Evolutionary conservation across 2,329 filamentous ascomycete species (phyloP), one percentile per base, ranked within the genome.

Genomic region (Onygenales sp.): DNA sequence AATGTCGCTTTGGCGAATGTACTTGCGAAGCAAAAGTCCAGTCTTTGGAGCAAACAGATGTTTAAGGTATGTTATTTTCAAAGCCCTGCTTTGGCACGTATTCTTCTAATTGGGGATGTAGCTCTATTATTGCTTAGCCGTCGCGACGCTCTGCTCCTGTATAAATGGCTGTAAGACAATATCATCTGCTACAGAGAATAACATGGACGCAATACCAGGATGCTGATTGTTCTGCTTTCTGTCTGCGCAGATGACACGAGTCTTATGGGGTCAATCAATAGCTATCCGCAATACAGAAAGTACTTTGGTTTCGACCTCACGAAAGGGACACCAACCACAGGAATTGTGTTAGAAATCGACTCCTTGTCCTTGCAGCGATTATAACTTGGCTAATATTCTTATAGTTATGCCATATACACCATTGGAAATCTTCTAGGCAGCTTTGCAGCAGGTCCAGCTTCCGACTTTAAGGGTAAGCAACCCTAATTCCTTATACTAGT

Each of bases 201-300:
- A 27, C 21, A 27, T 27, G 21, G 21, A 27, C 21, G 21, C 21
- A 27, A 11, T 45, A n/a, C 36, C 33, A 0, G 8, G 13, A 11
- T 31, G 36, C 14, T 43, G n/a, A 21, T 32, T 41, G n/a, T 43
- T 14, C 10, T 11, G 7, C 31, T 2, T 27, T 31, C 39, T 11
- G 49, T 35, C 10, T 41, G n/a, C 17, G 9, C 43, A 52, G 50
- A 52, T 17, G 50, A 52, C 36, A 45, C 41, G 33, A 52, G 50
- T 52, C 61, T 77, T 5, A 77, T 78, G 75, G 71, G 70, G 41
- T 70, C 69, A 4, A 76, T 78, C 61, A 77, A 77, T 59, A 69
- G 68, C 31, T 74, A 75, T 55, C 57, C 60, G 2, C 72, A 75
- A 55, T 78, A 77, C 57, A 68, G 70, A 41, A 52, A 59, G 7